phyloP scores from a whole-genome alignment of 805 yeast species.

The Hagleromyces aurorensis region DNA sequence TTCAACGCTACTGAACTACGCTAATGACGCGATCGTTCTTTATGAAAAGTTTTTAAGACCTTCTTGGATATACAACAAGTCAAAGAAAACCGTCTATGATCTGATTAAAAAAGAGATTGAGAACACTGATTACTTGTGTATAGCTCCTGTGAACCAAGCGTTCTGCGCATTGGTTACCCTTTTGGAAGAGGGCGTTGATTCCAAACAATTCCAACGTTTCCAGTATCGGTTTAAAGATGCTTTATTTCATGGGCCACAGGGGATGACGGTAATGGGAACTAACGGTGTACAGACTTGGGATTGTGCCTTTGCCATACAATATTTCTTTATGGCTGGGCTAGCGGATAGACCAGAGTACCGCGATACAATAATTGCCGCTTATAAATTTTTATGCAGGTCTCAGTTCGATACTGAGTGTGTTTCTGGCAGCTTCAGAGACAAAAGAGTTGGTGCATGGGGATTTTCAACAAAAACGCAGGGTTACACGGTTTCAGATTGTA shows the following conservation, averaged over 20 bases:
- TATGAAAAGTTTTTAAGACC: conserved; percentile 78
- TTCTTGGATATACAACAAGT: conserved; percentile 49
- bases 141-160: conserved; percentile 92
- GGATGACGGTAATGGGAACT: conserved; percentile 92
- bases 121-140: conserved; percentile 75
- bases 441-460: conserved; percentile 88
- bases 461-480: conserved; percentile 95
- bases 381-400: conserved; percentile 64
- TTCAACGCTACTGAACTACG: conserved; percentile 51
- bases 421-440: conserved; percentile 74
- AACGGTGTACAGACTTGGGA: conserved; percentile 99
- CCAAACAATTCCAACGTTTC: conserved; percentile 49
- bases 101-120: conserved; percentile 62
- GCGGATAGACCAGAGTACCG: conserved; percentile 62
- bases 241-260: conserved; percentile 79
- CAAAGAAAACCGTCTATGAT: conserved; percentile 48
- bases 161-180: conserved; percentile 68
- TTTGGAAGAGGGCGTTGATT: conserved; percentile 60
- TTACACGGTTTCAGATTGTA: conserved; percentile 92
- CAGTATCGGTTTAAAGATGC: conserved; percentile 62
- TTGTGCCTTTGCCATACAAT: conserved; percentile 83
- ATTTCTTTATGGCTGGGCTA: conserved; percentile 68
- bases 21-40: conserved; percentile 49
- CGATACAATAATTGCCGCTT: conserved; percentile 55
- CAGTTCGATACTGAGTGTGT: conserved; percentile 80